phyloP scores from a whole-genome alignment of 805 yeast species.

The Yarrowia yakushimensis region DNA sequence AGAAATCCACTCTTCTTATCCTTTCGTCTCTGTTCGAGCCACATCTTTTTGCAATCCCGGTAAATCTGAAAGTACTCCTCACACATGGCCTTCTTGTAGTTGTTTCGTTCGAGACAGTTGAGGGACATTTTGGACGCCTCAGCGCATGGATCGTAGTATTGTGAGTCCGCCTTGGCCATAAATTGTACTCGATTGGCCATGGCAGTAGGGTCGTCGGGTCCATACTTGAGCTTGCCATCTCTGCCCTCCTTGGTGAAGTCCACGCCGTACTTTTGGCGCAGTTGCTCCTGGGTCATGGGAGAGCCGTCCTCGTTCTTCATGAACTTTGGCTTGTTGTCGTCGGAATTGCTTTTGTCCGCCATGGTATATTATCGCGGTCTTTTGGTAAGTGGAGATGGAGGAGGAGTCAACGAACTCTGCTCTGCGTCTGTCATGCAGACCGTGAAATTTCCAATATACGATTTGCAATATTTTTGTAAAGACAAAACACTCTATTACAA shows the following conservation, averaged over 20 bases:
- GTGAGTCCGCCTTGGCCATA: constrained; percentile 70
- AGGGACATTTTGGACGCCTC: constrained; percentile 85
- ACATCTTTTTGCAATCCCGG: constrained; percentile 81
- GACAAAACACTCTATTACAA: background rate
- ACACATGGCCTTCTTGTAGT: constrained; percentile 64
- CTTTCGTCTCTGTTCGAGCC: constrained; percentile 34
- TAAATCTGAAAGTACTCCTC: constrained; percentile 87
- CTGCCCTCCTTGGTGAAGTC: constrained; percentile 58
- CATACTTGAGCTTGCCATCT: constrained; percentile 61
- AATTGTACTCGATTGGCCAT: constrained; percentile 65
- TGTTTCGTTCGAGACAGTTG: constrained; percentile 74
- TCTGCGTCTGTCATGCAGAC: background rate
- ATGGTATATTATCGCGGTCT: background rate
- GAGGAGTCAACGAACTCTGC: constrained; percentile 4
- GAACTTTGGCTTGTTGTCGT: constrained; percentile 11
- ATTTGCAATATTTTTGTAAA: background rate
- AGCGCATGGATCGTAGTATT: constrained; percentile 89
- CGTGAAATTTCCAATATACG: background rate
- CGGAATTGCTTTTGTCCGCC: background rate
- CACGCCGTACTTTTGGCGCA: constrained; percentile 43
- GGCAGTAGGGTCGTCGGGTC: constrained; percentile 85
- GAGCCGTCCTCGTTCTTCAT: constrained; percentile 17
- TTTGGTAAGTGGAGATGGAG: background rate
- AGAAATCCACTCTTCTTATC: constrained; percentile 22
- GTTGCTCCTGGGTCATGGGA: constrained; percentile 12